Evolutionary conservation across 2,329 filamentous ascomycete species (phyloP).

Genomic region (Tothia fuscella): DNA sequence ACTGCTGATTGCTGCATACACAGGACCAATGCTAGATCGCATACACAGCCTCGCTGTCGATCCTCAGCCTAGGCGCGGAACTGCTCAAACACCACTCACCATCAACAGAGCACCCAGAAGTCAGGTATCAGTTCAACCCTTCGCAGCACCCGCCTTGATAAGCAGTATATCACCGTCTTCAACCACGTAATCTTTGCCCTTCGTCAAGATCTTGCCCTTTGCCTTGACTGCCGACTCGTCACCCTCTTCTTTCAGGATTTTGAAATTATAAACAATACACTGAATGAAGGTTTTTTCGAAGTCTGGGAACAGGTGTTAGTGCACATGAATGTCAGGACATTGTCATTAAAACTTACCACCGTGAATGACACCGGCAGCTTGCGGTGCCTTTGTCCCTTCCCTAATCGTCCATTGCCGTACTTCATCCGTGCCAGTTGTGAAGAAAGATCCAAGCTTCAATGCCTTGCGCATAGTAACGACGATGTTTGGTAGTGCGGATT

Average conservation of each 20-base stretch:
- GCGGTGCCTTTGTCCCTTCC: constrained; percentile 91
- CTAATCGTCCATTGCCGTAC: constrained; percentile 98
- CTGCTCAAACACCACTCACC: too few species aligned
- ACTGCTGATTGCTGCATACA: too few species aligned
- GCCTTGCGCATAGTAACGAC: constrained; percentile 87
- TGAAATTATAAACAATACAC: constrained; percentile 85
- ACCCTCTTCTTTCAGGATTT: constrained; percentile 67
- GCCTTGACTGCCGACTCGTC: constrained; percentile 83
- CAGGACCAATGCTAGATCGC: too few species aligned
- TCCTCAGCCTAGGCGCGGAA: too few species aligned
- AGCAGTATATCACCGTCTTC: constrained; percentile 73
- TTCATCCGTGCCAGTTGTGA: constrained; percentile 91
- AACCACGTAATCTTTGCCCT: constrained; percentile 93
- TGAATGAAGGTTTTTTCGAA: constrained; percentile 99
- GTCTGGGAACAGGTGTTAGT: constrained; percentile 36
- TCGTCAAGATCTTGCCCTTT: constrained; percentile 94
- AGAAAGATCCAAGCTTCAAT: constrained; percentile 86
- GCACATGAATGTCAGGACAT: neutral
- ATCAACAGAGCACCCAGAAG: too few species aligned
- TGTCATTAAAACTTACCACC: constrained; percentile 35
- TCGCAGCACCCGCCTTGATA: constrained; percentile 81
- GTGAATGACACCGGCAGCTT: constrained; percentile 95
- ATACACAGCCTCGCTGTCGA: too few species aligned
- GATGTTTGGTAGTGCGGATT: constrained; percentile 84
- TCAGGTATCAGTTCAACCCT: too few species aligned